Conservation (phyloP, 2,329 filamentous ascomycete genomes). For the Beauveria medogensis region DNA sequence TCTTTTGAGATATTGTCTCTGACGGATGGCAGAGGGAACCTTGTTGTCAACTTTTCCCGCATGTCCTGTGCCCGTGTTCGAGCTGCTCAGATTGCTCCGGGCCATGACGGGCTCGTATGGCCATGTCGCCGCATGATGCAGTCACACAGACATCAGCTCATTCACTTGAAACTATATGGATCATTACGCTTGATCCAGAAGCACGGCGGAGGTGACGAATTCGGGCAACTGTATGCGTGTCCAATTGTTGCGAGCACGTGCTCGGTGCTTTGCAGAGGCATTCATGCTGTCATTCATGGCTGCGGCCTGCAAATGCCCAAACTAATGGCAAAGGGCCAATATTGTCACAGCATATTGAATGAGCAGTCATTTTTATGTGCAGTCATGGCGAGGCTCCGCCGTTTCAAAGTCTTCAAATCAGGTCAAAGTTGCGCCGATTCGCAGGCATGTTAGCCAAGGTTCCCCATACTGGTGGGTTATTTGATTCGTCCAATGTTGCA, state of each 20-base stretch:
- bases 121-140: background rate
- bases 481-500: background rate
- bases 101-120: background rate
- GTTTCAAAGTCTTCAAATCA: background rate
- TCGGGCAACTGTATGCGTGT: background rate
- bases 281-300: background rate
- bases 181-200: background rate
- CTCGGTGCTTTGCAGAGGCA: background rate
- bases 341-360: background rate
- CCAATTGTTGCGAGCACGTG: background rate
- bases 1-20: too few species aligned
- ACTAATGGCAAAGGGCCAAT: background rate
- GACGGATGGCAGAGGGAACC: too few species aligned
- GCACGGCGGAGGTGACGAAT: background rate
- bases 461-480: background rate
- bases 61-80: background rate
- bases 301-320: background rate
- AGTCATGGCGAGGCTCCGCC: background rate
- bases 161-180: background rate
- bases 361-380: background rate
- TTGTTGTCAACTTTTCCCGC: background rate
- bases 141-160: background rate
- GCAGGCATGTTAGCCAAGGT: background rate
- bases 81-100: background rate
- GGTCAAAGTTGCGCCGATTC: background rate